These are phyloP conservation scores for Boletellus deceptivus DNA, from an alignment of 1,284 basidiomycete genomes.

Conservation along the genomic window DNA sequence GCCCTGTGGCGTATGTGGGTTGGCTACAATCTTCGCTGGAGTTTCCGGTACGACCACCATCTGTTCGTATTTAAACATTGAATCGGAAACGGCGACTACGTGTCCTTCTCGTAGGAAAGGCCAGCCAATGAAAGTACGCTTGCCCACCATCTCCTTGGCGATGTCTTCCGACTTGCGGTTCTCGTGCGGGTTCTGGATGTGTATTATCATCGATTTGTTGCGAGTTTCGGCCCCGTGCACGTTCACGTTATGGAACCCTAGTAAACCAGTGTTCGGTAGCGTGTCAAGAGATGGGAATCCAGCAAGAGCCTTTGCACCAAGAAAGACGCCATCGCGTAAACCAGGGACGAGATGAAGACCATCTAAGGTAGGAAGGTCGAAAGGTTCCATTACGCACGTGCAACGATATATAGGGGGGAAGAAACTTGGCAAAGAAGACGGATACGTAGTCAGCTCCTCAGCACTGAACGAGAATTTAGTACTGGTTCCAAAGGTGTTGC, in stretches of 20 bases:
- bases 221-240: conserved; percentile 89
- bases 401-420: conserved; percentile 90
- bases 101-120: conserved; percentile 93
- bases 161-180: conserved; percentile 68
- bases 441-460: conserved; percentile 66
- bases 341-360: conserved; percentile 86
- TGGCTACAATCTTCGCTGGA: conserved; percentile 60
- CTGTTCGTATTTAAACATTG: conserved; percentile 85
- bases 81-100: conserved; percentile 86
- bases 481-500: conserved; percentile 82
- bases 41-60: conserved; percentile 52
- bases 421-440: conserved; percentile 91
- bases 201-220: conserved; percentile 91
- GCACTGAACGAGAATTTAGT: conserved; percentile 77
- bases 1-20: conserved; percentile 68
- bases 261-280: conserved; percentile 72
- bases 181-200: conserved; percentile 78
- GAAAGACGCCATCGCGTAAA: conserved; percentile 84
- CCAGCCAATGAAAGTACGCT: conserved; percentile 85
- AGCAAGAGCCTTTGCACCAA: conserved; percentile 85
- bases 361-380: conserved; percentile 85
- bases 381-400: conserved; percentile 76
- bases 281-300: conserved; percentile 97
- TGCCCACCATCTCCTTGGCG: conserved; percentile 73
- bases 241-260: conserved; percentile 89